Evolutionary conservation across 225 moss, liverwort and hornwort species (phyloP), one percentile per base, ranked within the genome.

Genomic region (Bryum argenteum): DNA sequence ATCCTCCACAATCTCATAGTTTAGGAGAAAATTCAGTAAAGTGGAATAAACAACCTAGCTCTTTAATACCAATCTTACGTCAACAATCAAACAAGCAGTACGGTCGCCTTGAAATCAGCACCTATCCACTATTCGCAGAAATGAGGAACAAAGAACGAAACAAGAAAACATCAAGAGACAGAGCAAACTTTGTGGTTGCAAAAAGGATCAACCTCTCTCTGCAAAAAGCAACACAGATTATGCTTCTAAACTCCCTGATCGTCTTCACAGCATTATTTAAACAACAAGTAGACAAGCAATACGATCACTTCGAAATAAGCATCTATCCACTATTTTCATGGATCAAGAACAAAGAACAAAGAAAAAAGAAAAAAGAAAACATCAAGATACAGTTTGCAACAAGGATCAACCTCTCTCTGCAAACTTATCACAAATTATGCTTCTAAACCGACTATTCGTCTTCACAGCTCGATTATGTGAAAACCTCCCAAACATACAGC

Each of bases 331-430:
- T 23, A 44, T 23, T 54, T 11, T 13, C 63, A 1, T 16, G 8
- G 43, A 64, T 9, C 4, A 43, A 41, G 18, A 64, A 63, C 17
- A 15, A 15, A 48, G 14, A 45, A 45, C 1, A n/a, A n/a, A n/a
- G n/a, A n/a, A n/a, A n/a, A n/a, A n/a, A n/a, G 4, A 11, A 33
- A 33, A 4, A 33, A 33, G 4, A 48, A 48, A 16, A 1, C 21
- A 65, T 47, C 57, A 56, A 33, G 19, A 45, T 56, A 57, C 45
- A 48, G 8, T 47, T n/a, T 40, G 62, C 24, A 54, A 39, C 33
- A 19, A 50, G 8, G 41, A 22, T 37, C 10, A 21, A 71, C 61
- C 28, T 28, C 39, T 10, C 8, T 70, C 16, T 22, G 17, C 28
- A 54, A 26, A 18, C 40, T n/a, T n/a, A 55, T 18, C 33, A 33